Base-by-base conservation (phyloP, 352 stramenopile genomes). In the Aphanomyces stellatus region DNA sequence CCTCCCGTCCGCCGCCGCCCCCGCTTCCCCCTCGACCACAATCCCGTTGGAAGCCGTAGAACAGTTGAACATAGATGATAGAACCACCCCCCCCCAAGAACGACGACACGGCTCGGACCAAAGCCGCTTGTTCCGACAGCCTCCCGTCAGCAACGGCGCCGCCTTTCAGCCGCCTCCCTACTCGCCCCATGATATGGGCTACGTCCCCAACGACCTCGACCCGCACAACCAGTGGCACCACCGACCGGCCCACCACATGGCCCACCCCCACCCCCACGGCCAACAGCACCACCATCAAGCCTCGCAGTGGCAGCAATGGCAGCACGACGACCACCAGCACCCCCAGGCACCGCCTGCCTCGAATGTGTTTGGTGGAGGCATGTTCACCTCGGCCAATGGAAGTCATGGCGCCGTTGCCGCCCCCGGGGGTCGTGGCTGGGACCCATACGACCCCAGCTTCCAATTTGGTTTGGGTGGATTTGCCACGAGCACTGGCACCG, bases 31-130 rank as follows among this genome's bases (percentile, higher is more conserved):
- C 13, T 8, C 13, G 19, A 24, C n/a, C n/a, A n/a, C n/a, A n/a
- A n/a, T n/a, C n/a, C n/a, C n/a, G n/a, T 8, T 57, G 30, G 49
- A 57, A 7, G 49, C 49, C 22, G 27, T 55, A 28, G 25, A 85
- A 79, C 51, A 43, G 55, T 3, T 49, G 55, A 28, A 25, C 25
- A 64, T 64, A 19, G 55, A 64, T 22, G 55, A 64, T 27, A 31
- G n/a, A 19, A 8, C 19, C 34, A 7, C 10, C 28, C 30, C 25
- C n/a, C 35, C 8, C 4, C 31, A 43, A 24, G 13, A 43, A 22
- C 31, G 24, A 13, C 35, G 31, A 13, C 35, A 60, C 4, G 22
- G 31, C 51, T 24, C 31, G 8, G 55, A 53, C 22, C 55, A 64
- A 33, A 64, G 37, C 37, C 37, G 37, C 11, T 33, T 64, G 37